Evolutionary conservation across 2,329 filamentous ascomycete genomes (phyloP).

Genomic region (Aspergillus ruber): DNA sequence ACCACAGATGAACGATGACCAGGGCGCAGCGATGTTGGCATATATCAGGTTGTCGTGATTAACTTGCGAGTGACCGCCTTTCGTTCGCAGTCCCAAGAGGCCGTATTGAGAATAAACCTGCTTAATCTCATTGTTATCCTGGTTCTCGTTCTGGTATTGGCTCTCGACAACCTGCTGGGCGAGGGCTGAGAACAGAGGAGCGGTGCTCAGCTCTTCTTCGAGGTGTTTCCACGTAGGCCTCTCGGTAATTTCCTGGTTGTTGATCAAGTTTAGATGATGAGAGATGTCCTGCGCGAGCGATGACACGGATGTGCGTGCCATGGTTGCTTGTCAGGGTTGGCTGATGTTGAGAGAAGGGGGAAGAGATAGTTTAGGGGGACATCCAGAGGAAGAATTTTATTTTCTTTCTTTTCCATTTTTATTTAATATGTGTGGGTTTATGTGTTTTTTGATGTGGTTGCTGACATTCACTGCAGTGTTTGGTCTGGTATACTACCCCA

Average conservation of each 20-base stretch:
- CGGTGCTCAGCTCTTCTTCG: background rate
- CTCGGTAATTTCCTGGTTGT: background rate
- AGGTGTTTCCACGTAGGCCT: background rate
- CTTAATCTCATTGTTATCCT: background rate
- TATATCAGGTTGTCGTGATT: background rate
- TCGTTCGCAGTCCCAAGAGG: background rate
- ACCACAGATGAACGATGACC: slow-evolving; percentile 56
- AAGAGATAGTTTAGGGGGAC: background rate
- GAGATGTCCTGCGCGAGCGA: background rate
- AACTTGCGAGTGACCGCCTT: background rate
- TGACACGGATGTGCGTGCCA: background rate
- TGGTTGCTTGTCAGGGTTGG: background rate
- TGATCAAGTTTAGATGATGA: background rate
- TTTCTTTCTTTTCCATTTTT: background rate
- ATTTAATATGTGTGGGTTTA: background rate
- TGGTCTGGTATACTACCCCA: background rate
- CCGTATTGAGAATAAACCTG: background rate
- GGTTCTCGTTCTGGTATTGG: background rate
- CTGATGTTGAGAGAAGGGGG: background rate
- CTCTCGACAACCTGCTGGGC: background rate
- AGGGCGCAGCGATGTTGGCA: background rate
- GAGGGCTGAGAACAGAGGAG: slow-evolving; percentile 1
- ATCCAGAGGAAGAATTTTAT: background rate
- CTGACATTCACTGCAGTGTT: background rate
- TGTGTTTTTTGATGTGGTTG: background rate